A percentile compares a stretch with the other conserved stretches of the same genome.
These are phyloP conservation scores for Ganoderma sinense DNA, from an alignment of 1,284 basidiomycete species.

Conservation along the genomic window DNA sequence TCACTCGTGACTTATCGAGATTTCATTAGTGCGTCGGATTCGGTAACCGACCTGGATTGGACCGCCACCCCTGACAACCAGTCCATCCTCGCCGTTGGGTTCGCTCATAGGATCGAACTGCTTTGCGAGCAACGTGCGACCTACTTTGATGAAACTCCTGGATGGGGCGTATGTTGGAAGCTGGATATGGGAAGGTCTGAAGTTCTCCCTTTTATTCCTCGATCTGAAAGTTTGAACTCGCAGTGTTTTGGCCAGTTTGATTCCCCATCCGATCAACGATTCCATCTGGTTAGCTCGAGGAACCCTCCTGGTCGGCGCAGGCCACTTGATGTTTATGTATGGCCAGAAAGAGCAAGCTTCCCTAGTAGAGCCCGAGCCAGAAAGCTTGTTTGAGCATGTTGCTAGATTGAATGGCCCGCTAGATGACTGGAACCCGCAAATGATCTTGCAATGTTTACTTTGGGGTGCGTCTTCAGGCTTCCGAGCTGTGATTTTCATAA, in stretches of 20 bases:
- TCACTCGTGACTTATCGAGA: not conserved
- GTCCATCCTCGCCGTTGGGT: conserved; percentile 90
- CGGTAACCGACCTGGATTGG: conserved; percentile 88
- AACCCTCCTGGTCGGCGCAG: conserved; percentile 77
- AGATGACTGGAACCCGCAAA: conserved; percentile 90
- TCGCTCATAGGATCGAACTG: conserved; percentile 78
- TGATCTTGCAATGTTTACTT: conserved; percentile 88
- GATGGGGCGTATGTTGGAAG: conserved; percentile 79
- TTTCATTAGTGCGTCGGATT: conserved; percentile 51
- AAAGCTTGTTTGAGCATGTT: conserved; percentile 80
- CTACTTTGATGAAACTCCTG: conserved; percentile 84
- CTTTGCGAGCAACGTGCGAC: conserved; percentile 90
- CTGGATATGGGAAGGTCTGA: conserved; percentile 73
- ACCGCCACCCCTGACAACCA: conserved; percentile 89
- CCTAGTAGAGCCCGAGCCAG: conserved; percentile 35
- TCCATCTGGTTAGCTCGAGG: conserved; percentile 90
- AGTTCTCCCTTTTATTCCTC: not conserved
- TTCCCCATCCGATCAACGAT: conserved; percentile 81
- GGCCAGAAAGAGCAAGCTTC: conserved; percentile 46
- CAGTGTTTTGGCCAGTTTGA: conserved; percentile 54
- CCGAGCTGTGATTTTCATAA: not conserved
- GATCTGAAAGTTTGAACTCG: not conserved
- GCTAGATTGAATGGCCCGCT: conserved; percentile 85
- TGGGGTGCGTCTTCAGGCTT: conserved; percentile 69
- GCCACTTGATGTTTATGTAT: conserved; percentile 82